Percentiles rank a stretch among this genome's conserved stretches.
Conservation (phyloP, 768 basidiomycete species). For the Goffeauzyma gilvescens region DNA sequence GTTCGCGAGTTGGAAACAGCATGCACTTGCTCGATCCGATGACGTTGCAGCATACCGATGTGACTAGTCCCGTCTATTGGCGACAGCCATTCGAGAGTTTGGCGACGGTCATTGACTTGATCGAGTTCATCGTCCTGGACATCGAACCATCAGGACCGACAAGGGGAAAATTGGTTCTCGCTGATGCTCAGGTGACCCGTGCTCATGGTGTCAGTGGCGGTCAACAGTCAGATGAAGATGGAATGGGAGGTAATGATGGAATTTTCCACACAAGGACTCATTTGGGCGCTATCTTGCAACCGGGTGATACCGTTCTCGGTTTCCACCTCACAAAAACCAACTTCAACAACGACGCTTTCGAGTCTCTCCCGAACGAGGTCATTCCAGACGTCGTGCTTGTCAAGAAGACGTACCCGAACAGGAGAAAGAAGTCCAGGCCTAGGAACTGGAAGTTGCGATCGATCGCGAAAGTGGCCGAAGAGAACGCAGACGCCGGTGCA, state of each 20-base stretch:
- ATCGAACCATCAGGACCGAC: constrained; percentile 61
- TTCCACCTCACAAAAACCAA: constrained; percentile 76
- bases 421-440: constrained; percentile 71
- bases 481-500: constrained; percentile 48
- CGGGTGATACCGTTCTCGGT: constrained; percentile 81
- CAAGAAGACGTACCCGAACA: constrained; percentile 84
- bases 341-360: constrained; percentile 78
- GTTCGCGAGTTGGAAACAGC: constrained; percentile 77
- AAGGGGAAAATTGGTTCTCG: constrained; percentile 62
- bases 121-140: constrained; percentile 89
- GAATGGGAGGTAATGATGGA: constrained; percentile 43
- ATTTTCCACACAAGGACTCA: constrained; percentile 95
- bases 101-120: constrained; percentile 60
- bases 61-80: constrained; percentile 67
- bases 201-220: constrained; percentile 52
- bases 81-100: constrained; percentile 72
- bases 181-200: constrained; percentile 70
- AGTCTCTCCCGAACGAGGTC: constrained; percentile 42
- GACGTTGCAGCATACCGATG: constrained; percentile 65
- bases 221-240: constrained; percentile 36
- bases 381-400: constrained; percentile 84
- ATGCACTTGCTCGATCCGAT: constrained; percentile 76
- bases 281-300: constrained; percentile 78
- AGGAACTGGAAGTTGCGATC: constrained; percentile 75
- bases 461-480: constrained; percentile 79